A percentile compares a stretch with the other conserved stretches of the same genome.
Evolutionary conservation across 768 basidiomycete genomes (phyloP).

Genomic region (Amanita pseudoporphyria): DNA sequence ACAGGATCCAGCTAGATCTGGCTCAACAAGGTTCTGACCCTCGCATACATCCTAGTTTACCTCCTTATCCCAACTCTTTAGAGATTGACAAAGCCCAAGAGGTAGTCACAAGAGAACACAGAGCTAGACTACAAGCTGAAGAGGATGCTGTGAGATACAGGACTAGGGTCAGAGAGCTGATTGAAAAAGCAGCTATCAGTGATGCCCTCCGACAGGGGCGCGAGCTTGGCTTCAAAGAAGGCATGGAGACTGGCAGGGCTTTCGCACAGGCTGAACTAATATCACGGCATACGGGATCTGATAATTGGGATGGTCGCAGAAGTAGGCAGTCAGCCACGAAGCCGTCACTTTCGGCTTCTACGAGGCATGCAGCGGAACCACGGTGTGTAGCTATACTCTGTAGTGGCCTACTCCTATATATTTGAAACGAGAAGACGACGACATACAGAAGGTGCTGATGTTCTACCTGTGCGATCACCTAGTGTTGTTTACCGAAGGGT

Average conservation of each 20-base stretch:
- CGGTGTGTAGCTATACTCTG: neutral
- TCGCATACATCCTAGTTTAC: neutral
- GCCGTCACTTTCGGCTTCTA: neutral
- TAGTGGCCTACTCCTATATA: neutral
- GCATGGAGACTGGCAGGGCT: slow-evolving; percentile 23
- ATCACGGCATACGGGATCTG: neutral
- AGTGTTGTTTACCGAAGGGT: neutral
- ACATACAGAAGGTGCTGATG: neutral
- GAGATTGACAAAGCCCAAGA: slow-evolving; percentile 49
- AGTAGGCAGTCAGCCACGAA: neutral
- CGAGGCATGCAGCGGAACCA: neutral
- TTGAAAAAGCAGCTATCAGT: slow-evolving; percentile 37
- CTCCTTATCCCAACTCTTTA: slow-evolving; percentile 3
- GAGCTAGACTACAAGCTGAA: slow-evolving; percentile 40
- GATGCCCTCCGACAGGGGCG: slow-evolving; percentile 46
- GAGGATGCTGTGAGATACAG: slow-evolving; percentile 34
- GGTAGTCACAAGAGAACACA: slow-evolving; percentile 37
- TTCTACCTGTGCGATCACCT: neutral
- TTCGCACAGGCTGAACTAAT: slow-evolving; percentile 7
- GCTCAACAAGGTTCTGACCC: slow-evolving; percentile 37
- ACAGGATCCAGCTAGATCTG: slow-evolving; percentile 46
- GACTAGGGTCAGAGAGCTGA: slow-evolving; percentile 33
- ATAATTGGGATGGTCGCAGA: neutral
- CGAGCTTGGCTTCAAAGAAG: slow-evolving; percentile 41
- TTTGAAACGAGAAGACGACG: neutral